A percentile compares a stretch with the other conserved stretches of the same genome.
Conservation (phyloP, 768 basidiomycete species). For the Phanerochaete sordida region DNA sequence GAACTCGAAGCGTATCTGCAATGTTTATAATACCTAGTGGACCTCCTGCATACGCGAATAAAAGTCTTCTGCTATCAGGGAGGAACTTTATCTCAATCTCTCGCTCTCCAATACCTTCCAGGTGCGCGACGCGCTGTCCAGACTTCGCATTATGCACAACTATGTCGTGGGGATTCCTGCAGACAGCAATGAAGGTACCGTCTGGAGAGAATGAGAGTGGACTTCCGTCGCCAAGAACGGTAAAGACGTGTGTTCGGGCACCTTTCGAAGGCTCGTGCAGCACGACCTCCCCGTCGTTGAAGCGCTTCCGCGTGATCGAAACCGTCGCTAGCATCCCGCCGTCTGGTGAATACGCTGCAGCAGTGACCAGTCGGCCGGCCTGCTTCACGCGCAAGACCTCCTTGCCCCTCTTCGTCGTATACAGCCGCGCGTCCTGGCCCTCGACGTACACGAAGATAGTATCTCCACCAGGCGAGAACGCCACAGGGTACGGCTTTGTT, state of each 20-base stretch:
- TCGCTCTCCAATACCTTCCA: not conserved
- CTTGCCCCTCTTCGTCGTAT: not conserved
- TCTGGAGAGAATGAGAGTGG: not conserved
- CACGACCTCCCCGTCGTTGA: not conserved
- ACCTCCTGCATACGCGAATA: not conserved
- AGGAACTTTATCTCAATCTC: not conserved
- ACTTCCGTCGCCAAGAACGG: not conserved
- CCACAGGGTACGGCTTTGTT: not conserved
- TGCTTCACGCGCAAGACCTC: not conserved
- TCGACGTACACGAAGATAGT: not conserved
- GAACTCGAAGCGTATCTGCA: not conserved
- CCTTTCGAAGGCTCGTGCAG: not conserved
- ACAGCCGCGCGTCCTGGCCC: not conserved
- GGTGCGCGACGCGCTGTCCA: not conserved
- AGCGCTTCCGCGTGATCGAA: not conserved
- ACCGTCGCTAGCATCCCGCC: not conserved
- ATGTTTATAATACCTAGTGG: not conserved
- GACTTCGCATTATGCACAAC: not conserved
- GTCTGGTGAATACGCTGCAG: not conserved
- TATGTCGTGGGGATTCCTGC: not conserved
- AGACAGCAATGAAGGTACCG: not conserved
- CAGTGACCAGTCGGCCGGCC: no score
- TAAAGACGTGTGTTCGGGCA: not conserved
- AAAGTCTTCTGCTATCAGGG: constrained; percentile 10
- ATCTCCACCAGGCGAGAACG: not conserved